Evolutionary conservation across 2,329 filamentous ascomycete genomes (phyloP).

Genomic region (Colletotrichum sp.): DNA sequence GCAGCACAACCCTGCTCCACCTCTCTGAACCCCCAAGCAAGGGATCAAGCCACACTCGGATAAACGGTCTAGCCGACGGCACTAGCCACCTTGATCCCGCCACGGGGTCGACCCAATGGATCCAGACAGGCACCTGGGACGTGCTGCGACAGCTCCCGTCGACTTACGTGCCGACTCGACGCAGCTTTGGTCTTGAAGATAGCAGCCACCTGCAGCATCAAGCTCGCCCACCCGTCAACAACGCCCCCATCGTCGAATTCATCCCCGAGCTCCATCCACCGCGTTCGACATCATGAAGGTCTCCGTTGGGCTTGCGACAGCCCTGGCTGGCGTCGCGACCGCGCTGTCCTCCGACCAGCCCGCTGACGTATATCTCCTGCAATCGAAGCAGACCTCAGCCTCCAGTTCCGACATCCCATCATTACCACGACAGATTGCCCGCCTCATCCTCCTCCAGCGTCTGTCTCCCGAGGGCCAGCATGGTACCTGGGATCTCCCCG

Average conservation of each 20-base stretch:
- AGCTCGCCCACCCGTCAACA: not conserved
- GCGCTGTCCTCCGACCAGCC: conserved; percentile 37
- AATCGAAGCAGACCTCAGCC: conserved; percentile 32
- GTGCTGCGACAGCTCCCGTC: not conserved
- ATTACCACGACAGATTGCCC: conserved; percentile 57
- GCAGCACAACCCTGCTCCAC: not conserved
- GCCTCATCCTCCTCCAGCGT: conserved; percentile 64
- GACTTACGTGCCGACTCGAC: conserved; percentile 11
- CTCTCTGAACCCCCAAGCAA: not conserved
- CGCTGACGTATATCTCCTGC: conserved; percentile 61
- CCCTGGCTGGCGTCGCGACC: conserved; percentile 40
- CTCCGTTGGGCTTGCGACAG: conserved; percentile 41
- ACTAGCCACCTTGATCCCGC: not conserved
- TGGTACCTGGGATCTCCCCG: conserved; percentile 50
- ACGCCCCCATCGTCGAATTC: not conserved
- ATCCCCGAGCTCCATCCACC: not conserved
- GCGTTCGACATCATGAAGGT: conserved; percentile 44
- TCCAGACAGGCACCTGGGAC: not conserved
- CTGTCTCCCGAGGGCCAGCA: conserved; percentile 52
- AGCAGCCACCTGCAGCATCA: conserved; percentile 16
- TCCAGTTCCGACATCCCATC: conserved; percentile 36
- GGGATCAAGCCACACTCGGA: not conserved
- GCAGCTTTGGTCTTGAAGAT: conserved; percentile 15
- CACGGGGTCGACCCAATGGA: not conserved
- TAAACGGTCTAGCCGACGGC: not conserved